phyloP scores from a whole-genome alignment of 768 basidiomycete species.

The Mycena latifolia region DNA sequence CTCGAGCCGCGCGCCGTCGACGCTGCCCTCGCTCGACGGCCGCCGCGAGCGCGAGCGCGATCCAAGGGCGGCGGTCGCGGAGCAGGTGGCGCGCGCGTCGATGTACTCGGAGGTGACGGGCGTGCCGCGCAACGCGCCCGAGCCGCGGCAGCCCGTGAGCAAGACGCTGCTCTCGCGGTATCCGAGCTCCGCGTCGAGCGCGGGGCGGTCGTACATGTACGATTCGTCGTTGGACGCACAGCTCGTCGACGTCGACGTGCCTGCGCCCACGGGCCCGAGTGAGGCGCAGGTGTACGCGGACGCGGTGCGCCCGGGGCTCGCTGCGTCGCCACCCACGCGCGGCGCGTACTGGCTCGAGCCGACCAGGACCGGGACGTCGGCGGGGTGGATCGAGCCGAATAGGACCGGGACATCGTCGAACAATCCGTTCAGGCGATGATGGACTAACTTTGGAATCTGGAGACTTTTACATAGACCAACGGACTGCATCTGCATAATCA shows the following conservation, averaged over 20 bases:
- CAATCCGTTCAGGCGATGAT: constrained; percentile 67
- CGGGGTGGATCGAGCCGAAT: constrained; percentile 56
- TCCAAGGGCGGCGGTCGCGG: constrained; percentile 38
- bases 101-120: constrained; percentile 82
- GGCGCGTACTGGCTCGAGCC: constrained; percentile 57
- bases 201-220: constrained; percentile 64
- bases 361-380: constrained; percentile 55
- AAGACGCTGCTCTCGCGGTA: constrained; percentile 42
- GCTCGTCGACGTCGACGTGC: constrained; percentile 44
- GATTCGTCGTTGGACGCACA: constrained; percentile 43
- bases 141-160: constrained; percentile 81
- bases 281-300: constrained; percentile 74
- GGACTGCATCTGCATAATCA: constrained; percentile 1
- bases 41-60: constrained; percentile 30
- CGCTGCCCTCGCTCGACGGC: constrained; percentile 53
- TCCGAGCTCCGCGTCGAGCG: constrained; percentile 49
- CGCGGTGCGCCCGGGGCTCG: constrained; percentile 54
- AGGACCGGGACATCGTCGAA: constrained; percentile 61
- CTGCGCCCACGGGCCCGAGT: constrained; percentile 47
- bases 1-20: constrained; percentile 47
- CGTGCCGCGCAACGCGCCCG: constrained; percentile 67
- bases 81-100: constrained; percentile 57
- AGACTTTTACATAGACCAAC: constrained; percentile 6
- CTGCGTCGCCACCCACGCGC: constrained; percentile 44
- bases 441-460: constrained; percentile 9